Percentiles rank a stretch among this genome's conserved stretches.
Conservation (phyloP, 805 yeast genomes). For the Sungouiozyma ichnusensis region DNA sequence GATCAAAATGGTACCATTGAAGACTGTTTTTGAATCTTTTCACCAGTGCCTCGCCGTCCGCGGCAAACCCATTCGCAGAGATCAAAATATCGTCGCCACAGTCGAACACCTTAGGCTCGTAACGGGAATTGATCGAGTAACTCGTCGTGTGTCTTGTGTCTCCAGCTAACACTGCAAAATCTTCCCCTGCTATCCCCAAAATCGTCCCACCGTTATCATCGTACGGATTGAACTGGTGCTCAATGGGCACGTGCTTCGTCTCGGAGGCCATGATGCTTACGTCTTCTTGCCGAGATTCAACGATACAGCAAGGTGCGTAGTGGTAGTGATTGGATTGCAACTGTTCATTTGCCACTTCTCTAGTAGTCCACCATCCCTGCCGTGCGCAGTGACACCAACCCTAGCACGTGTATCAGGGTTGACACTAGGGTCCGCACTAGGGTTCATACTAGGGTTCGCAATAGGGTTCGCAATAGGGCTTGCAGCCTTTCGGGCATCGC, state of each 20-base stretch:
- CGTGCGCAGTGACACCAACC: no score
- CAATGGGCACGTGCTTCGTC: constrained; percentile 62
- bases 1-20: constrained; percentile 90
- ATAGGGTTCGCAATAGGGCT: no score
- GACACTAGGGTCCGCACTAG: no score
- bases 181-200: constrained; percentile 94
- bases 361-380: not conserved
- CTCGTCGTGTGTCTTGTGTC: constrained; percentile 97
- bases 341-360: not conserved
- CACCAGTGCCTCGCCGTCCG: constrained; percentile 82
- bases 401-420: no score
- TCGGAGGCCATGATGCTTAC: constrained; percentile 50
- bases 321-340: not conserved
- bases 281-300: no score
- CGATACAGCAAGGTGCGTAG: no score
- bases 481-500: no score
- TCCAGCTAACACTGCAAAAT: constrained; percentile 93
- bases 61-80: constrained; percentile 94
- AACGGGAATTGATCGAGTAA: constrained; percentile 84
- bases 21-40: constrained; percentile 53
- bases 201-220: constrained; percentile 96
- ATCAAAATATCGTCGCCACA: constrained; percentile 81
- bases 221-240: constrained; percentile 88
- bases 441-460: no score
- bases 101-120: constrained; percentile 79